Evolutionary conservation across 148 eudicot genomes (phyloP).

Genomic region (Arctostaphylos glauca): DNA sequence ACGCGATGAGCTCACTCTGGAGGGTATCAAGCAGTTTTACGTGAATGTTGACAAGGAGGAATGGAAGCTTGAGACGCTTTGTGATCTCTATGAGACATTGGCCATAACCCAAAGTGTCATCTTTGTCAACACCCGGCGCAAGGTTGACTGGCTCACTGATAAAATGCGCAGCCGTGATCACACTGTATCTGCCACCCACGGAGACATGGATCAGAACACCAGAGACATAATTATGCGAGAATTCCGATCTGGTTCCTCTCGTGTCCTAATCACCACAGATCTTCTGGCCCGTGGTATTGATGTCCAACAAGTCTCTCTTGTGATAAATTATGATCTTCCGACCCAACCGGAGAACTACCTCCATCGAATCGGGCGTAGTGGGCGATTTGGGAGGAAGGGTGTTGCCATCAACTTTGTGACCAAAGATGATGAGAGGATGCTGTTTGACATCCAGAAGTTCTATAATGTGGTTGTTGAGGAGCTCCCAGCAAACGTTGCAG

Average conservation of each 20-base stretch:
- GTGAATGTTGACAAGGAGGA: constrained; percentile 78
- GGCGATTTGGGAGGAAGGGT: constrained; percentile 37
- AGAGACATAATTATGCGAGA: constrained; percentile 75
- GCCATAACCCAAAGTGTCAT: constrained; percentile 78
- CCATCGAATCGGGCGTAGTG: constrained; percentile 68
- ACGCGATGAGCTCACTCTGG: constrained; percentile 80
- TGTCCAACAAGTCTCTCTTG: constrained; percentile 79
- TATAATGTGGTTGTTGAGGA: constrained; percentile 48
- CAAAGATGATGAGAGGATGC: constrained; percentile 43
- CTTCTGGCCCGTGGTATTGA: constrained; percentile 81
- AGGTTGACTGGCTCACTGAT: constrained; percentile 78
- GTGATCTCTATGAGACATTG: constrained; percentile 69
- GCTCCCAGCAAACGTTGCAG: constrained; percentile 52
- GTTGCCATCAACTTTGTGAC: constrained; percentile 49
- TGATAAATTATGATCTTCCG: constrained; percentile 73
- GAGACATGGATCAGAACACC: constrained; percentile 82
- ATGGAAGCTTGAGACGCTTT: constrained; percentile 75
- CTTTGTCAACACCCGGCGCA: constrained; percentile 68
- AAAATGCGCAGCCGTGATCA: constrained; percentile 78
- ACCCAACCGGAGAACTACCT: constrained; percentile 80
- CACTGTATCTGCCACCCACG: constrained; percentile 73
- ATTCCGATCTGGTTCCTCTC: constrained; percentile 77
- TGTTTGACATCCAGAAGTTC: constrained; percentile 48
- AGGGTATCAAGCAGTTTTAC: constrained; percentile 76
- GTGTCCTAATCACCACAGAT: constrained; percentile 74